Conservation (phyloP, 139 green algal genomes). For the Coelastrella sp. region DNA sequence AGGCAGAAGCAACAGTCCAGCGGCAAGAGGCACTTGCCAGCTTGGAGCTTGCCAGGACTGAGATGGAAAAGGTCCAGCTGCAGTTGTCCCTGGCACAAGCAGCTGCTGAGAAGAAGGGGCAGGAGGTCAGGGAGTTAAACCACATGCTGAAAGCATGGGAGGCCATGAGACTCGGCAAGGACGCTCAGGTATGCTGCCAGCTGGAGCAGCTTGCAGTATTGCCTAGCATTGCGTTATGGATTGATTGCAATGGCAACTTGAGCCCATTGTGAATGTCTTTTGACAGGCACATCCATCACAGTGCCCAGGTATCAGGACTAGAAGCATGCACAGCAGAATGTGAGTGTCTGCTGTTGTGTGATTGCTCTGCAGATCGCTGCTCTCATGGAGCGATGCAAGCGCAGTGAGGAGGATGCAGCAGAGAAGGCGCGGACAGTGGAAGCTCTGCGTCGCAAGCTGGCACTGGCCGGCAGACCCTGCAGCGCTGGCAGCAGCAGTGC, state of each 20-base stretch:
- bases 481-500: constrained; percentile 19
- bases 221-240: no score
- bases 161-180: constrained; percentile 79
- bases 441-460: constrained; percentile 64
- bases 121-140: constrained; percentile 74
- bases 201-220: neutral
- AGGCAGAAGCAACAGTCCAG: constrained; percentile 38
- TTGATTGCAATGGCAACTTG: no score
- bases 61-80: constrained; percentile 41
- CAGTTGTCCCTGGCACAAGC: constrained; percentile 33
- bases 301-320: no score
- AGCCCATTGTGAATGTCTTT: neutral
- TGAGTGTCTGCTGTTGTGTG: no score
- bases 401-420: constrained; percentile 70
- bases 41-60: constrained; percentile 24
- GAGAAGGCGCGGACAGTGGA: constrained; percentile 72
- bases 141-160: constrained; percentile 82
- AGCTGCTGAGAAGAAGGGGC: constrained; percentile 48
- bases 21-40: constrained; percentile 37
- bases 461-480: neutral
- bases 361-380: constrained; percentile 55
- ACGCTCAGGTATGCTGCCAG: constrained; percentile 60
- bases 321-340: no score
- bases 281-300: neutral
- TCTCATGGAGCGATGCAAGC: constrained; percentile 76